A percentile compares a stretch with the other conserved stretches of the same genome.
These are phyloP conservation scores for Arctostaphylos glauca DNA, from an alignment of 148 eudicot species.

Conservation along the genomic window DNA sequence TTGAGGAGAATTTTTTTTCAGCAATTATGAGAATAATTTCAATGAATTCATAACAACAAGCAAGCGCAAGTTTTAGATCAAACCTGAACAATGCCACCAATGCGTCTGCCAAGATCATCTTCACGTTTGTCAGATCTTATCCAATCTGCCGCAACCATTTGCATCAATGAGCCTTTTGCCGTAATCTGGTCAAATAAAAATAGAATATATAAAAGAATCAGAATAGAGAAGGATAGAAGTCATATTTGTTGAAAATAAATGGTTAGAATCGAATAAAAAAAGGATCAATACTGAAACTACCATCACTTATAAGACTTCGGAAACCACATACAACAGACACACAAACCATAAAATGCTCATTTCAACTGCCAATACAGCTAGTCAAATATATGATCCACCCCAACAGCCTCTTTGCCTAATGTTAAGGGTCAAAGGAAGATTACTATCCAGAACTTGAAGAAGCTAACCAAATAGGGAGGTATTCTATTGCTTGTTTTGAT, in stretches of 20 bases:
- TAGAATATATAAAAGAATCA: not conserved
- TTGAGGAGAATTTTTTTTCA: not conserved
- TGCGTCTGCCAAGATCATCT: conserved; percentile 59
- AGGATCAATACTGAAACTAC: not conserved
- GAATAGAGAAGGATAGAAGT: not conserved
- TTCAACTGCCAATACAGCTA: not conserved
- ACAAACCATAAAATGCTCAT: not conserved
- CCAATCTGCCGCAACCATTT: conserved; percentile 65
- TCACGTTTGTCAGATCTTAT: conserved; percentile 61
- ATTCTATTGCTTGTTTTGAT: not conserved
- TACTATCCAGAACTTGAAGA: not conserved
- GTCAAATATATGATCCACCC: not conserved
- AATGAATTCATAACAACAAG: not conserved
- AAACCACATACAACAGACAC: not conserved
- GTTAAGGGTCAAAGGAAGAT: not conserved
- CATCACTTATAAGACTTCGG: not conserved
- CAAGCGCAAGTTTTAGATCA: not conserved
- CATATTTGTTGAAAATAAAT: not conserved
- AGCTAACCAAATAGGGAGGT: not conserved
- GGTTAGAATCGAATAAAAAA: not conserved
- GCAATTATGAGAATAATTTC: not conserved
- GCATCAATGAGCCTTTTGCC: conserved; percentile 52
- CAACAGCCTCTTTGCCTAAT: not conserved
- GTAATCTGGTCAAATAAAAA: conserved; percentile 32
- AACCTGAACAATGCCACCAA: conserved; percentile 66